These are phyloP conservation scores for Closterium sp. DNA, from an alignment of 139 green algal genomes.

Conservation along the genomic window DNA sequence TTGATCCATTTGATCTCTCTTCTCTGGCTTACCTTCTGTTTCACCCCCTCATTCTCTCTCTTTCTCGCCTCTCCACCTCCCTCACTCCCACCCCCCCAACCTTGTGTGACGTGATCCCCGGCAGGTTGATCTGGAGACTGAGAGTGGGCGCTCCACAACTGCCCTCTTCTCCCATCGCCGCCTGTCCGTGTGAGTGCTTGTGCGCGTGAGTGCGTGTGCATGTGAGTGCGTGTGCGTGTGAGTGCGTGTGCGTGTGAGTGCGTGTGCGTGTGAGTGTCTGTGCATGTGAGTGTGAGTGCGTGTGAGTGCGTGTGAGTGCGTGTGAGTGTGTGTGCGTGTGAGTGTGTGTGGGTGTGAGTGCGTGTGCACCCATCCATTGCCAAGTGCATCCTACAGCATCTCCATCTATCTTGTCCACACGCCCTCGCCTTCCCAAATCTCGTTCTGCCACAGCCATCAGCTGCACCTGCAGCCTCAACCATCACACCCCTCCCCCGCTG, in stretches of 20 bases:
- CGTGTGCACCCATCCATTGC: too few species aligned
- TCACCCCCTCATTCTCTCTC: neutral
- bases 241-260: neutral
- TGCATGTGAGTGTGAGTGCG: neutral
- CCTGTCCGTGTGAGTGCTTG: neutral
- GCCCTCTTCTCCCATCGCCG: neutral
- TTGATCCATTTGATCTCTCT: neutral
- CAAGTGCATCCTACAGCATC: too few species aligned
- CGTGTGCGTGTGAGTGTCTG: neutral
- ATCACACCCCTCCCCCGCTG: neutral
- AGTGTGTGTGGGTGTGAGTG: too few species aligned
- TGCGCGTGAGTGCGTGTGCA: neutral
- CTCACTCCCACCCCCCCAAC: neutral
- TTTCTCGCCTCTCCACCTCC: neutral
- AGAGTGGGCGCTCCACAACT: neutral
- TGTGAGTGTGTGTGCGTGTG: too few species aligned
- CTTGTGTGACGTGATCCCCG: neutral
- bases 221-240: neutral
- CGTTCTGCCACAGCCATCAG: too few species aligned
- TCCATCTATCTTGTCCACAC: too few species aligned
- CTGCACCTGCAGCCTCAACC: neutral
- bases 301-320: too few species aligned
- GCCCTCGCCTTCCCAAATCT: too few species aligned
- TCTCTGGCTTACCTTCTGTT: neutral
- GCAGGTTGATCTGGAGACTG: neutral